Evolutionary conservation across 352 stramenopile genomes (phyloP).

Genomic region (Globisporangium okanoganense): DNA sequence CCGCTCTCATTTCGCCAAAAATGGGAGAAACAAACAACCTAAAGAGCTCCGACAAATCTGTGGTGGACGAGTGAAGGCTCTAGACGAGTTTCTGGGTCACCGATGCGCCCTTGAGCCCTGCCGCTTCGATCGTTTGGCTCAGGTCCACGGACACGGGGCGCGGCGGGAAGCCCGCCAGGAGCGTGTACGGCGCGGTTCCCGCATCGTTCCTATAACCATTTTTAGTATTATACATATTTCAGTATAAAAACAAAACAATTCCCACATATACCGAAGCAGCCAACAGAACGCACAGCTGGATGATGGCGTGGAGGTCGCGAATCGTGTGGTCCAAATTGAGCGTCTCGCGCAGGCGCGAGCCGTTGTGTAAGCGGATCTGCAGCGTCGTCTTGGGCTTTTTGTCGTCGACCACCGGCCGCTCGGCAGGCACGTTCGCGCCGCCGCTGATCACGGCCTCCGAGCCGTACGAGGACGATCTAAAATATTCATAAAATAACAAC

Average conservation of each 20-base stretch:
- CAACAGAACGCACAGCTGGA: conserved; percentile 53
- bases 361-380: conserved; percentile 87
- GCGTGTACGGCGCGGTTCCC: conserved; percentile 76
- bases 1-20: no score
- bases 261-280: not conserved
- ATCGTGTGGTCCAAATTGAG: conserved; percentile 89
- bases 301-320: conserved; percentile 83
- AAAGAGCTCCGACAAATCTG: not conserved
- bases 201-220: conserved; percentile 56
- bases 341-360: conserved; percentile 71
- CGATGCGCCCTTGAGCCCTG: conserved; percentile 88
- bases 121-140: conserved; percentile 84
- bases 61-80: not conserved
- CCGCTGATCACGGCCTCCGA: conserved; percentile 47
- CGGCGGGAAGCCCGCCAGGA: conserved; percentile 91
- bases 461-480: conserved; percentile 36
- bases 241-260: not conserved
- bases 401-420: conserved; percentile 78
- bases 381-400: conserved; percentile 85
- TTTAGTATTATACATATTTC: not conserved
- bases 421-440: conserved; percentile 22
- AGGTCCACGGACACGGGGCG: conserved; percentile 82
- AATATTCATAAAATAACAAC: not conserved
- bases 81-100: conserved; percentile 92
- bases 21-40: not conserved